Conservation (phyloP, 805 yeast species). For the Clavispora phyllophila region DNA sequence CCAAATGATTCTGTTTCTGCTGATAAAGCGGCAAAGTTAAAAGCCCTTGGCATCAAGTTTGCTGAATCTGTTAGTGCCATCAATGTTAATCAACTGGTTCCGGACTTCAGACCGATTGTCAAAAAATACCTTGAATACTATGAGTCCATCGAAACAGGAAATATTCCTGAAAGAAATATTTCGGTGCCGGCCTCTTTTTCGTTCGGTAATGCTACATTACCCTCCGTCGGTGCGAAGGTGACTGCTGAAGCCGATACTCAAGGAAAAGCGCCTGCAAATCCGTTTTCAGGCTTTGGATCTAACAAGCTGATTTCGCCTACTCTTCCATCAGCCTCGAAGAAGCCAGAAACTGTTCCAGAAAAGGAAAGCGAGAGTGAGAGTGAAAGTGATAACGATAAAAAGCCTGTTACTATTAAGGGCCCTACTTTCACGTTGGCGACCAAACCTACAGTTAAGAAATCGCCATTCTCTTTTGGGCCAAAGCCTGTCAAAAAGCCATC, state of each 20-base stretch:
- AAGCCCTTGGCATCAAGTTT: slow-evolving; percentile 64
- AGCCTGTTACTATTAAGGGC: slow-evolving; percentile 26
- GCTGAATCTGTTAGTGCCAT: slow-evolving; percentile 46
- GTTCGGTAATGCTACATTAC: neutral
- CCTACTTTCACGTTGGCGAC: slow-evolving; percentile 29
- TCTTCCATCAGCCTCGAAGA: neutral
- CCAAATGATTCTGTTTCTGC: neutral
- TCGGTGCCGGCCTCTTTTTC: neutral
- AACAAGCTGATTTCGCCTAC: slow-evolving; percentile 2
- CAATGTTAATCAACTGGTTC: neutral
- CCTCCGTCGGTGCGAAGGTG: neutral
- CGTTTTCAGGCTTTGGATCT: slow-evolving; percentile 2
- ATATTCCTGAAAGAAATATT: neutral
- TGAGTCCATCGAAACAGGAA: slow-evolving; percentile 24
- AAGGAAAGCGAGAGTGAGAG: slow-evolving; percentile 18
- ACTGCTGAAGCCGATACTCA: slow-evolving; percentile 4
- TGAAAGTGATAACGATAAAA: slow-evolving; percentile 22
- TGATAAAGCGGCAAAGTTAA: slow-evolving; percentile 45
- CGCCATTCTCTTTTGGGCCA: slow-evolving; percentile 36
- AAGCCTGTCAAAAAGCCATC: slow-evolving; percentile 21
- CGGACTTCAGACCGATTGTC: slow-evolving; percentile 49
- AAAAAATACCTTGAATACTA: slow-evolving; percentile 56
- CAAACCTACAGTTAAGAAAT: slow-evolving; percentile 26
- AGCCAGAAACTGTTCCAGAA: slow-evolving; percentile 9
- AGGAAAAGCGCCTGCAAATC: slow-evolving; percentile 1